Evolutionary conservation across 192 early-diverging fungal genomes (phyloP), one percentile per base, ranked within the genome.

Genomic region (Backusella liffmaniae): DNA sequence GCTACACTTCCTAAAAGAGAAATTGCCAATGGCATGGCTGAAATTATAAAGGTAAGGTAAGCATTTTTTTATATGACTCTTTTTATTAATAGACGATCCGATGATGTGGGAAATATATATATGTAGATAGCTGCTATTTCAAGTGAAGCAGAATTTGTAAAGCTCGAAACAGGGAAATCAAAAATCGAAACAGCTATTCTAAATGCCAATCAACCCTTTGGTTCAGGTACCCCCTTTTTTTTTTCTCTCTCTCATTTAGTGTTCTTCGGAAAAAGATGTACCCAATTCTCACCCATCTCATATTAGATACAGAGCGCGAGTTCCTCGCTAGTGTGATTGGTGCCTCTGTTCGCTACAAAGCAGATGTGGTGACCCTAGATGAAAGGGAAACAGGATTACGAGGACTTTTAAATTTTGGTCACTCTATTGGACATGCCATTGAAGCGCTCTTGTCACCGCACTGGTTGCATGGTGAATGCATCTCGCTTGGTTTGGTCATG

Each of bases 371-470:
- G 12, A 97, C 96, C 1, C 83, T 90, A 26, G 97, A 99, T 82
- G 97, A 98, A 87, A 90, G 95, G 65, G 97, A 99, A 81, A 88
- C 90, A 30, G 96, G 96, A 10, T 86, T 99, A 77, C 93, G 97
- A 41, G 94, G 95, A 9, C 82, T 99, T 56, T 91, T 99, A 51
- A 99, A 99, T 81, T 99, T 96, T 88, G 97, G 97, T 18, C 97
- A 99, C 85, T 88, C 96, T 4, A 90, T 99, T 56, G 97, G 97
- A 34, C 97, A 99, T 71, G 97, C 96, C 32, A 94, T 97, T 72
- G 97, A 99, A 85, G 94, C 93, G 35, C 91, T 96, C 42, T 77
- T 97, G 66, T 87, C 92, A 21, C 96, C 96, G 9, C 88, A 93
- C 42, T 79, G 97, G 77, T 87, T 97, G 49, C 96, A 99, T 74